Evolutionary conservation across 345 rosid species (phyloP).

Genomic region (Excoecaria cochinchinensis): DNA sequence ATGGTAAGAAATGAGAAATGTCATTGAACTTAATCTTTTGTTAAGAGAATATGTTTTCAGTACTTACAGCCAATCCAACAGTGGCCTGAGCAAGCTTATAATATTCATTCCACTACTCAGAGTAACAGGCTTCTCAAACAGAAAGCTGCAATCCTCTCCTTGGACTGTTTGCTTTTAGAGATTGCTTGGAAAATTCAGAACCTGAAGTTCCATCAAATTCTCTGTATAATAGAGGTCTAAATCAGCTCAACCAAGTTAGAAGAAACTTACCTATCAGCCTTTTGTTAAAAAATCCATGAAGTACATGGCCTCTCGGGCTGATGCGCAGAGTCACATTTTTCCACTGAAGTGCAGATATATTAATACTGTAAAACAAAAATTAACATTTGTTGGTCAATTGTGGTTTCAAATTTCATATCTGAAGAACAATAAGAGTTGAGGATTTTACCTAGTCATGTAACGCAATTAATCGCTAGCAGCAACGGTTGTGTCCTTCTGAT

Average conservation of each 20-base stretch:
- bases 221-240: background rate
- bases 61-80: slow-evolving; percentile 14
- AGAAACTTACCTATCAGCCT: background rate
- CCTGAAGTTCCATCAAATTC: background rate
- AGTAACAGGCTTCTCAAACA: slow-evolving; percentile 8
- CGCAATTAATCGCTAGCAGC: slow-evolving; percentile 3
- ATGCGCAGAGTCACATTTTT: slow-evolving; percentile 10
- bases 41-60: too few species aligned
- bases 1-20: background rate
- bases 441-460: slow-evolving; percentile 8
- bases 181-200: slow-evolving; percentile 6
- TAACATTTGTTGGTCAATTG: background rate
- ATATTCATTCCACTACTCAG: background rate
- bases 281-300: slow-evolving; percentile 9
- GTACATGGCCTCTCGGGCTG: background rate
- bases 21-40: too few species aligned
- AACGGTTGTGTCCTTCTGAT: slow-evolving; percentile 10
- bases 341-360: background rate
- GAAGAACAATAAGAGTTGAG: too few species aligned
- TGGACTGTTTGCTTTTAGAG: background rate
- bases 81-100: slow-evolving; percentile 17
- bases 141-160: slow-evolving; percentile 12
- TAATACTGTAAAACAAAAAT: background rate
- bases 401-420: background rate
- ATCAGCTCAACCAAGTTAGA: background rate